A percentile compares a stretch with the other conserved stretches of the same genome.
Conservation (phyloP, 441 rosid species). For the Bocquillonia castaneifolia region DNA sequence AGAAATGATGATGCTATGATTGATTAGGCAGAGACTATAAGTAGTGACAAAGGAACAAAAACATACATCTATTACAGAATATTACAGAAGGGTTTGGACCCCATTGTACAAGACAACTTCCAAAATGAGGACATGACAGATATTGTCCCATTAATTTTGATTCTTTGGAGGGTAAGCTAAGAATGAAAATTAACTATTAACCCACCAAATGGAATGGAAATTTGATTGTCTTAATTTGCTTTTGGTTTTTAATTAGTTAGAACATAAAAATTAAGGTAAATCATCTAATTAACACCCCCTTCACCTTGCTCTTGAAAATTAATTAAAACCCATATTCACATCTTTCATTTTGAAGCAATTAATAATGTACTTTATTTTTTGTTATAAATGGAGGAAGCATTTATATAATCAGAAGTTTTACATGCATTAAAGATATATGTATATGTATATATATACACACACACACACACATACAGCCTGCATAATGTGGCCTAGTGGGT, state of each 20-base stretch:
- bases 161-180: constrained; percentile 13
- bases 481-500: background rate
- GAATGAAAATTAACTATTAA: background rate
- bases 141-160: constrained; percentile 12
- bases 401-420: too few species aligned
- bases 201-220: background rate
- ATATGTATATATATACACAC: too few species aligned
- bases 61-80: background rate
- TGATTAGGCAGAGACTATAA: background rate
- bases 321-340: background rate
- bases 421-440: constrained; percentile 6
- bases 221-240: constrained; percentile 5
- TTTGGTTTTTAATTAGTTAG: too few species aligned
- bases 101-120: constrained; percentile 16
- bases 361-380: background rate
- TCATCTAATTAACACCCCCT: too few species aligned
- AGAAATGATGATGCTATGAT: constrained; percentile 16
- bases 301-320: too few species aligned
- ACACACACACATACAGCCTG: background rate
- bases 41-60: background rate
- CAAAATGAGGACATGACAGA: constrained; percentile 14
- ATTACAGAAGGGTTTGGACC: constrained; percentile 16
- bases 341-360: background rate
- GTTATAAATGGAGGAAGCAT: too few species aligned
- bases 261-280: too few species aligned